Evolutionary conservation across 495 filamentous ascomycete genomes (phyloP).

Genomic region (Penicillium odoratum): DNA sequence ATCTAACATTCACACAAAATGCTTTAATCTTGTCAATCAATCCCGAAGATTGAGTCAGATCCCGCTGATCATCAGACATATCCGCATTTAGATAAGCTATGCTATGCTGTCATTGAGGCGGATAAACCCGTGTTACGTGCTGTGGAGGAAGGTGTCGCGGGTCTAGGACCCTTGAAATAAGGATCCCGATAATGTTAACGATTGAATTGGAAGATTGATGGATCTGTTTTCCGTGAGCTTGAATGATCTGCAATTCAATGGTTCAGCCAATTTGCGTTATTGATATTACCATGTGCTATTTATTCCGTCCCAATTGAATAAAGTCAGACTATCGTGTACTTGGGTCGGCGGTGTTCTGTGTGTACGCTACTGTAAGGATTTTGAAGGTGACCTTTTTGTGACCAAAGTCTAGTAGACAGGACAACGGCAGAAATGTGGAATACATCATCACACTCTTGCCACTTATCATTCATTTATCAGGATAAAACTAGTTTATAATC

Average conservation of each 20-base stretch:
- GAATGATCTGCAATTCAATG: background rate
- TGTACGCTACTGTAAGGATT: too few species aligned
- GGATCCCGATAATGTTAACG: background rate
- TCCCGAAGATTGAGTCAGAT: constrained; percentile 1
- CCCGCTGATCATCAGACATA: background rate
- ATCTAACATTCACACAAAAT: background rate
- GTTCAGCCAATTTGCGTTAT: background rate
- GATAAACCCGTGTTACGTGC: background rate
- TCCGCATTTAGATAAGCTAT: background rate
- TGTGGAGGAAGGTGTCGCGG: background rate
- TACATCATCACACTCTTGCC: too few species aligned
- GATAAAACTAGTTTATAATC: too few species aligned
- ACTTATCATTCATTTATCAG: too few species aligned
- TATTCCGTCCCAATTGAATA: background rate
- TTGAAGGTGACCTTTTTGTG: too few species aligned
- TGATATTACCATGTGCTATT: background rate
- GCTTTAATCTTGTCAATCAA: background rate
- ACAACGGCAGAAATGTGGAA: too few species aligned
- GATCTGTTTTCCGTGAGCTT: background rate
- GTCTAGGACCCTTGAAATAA: background rate
- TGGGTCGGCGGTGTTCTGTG: too few species aligned
- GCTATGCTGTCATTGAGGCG: background rate
- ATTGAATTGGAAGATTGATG: background rate
- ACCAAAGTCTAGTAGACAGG: too few species aligned
- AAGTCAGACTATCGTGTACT: background rate